Percentiles rank a stretch among this genome's conserved stretches.
These are phyloP conservation scores for Xanthoconium separans DNA, from an alignment of 1,284 basidiomycete genomes.

Conservation along the genomic window DNA sequence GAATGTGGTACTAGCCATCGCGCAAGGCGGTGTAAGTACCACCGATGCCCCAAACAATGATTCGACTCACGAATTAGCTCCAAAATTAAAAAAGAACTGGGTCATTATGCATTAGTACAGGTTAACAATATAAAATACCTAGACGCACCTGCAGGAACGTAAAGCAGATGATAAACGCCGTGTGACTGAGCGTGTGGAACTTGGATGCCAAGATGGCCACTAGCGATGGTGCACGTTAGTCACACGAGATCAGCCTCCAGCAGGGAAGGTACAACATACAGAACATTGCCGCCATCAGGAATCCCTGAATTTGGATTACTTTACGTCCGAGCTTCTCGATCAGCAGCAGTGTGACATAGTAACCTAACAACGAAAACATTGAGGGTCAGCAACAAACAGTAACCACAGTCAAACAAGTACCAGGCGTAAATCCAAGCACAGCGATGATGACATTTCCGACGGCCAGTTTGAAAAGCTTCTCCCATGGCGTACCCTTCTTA, in stretches of 20 bases:
- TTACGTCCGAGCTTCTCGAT: slow-evolving; percentile 75
- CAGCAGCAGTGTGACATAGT: slow-evolving; percentile 66
- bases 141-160: slow-evolving; percentile 50
- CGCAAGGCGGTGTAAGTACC: slow-evolving; percentile 3
- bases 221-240: not conserved
- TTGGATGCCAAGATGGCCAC: slow-evolving; percentile 66
- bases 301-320: slow-evolving; percentile 78
- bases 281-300: slow-evolving; percentile 68
- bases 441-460: slow-evolving; percentile 72
- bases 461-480: slow-evolving; percentile 60
- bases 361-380: slow-evolving; percentile 42
- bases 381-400: not conserved
- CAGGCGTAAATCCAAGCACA: slow-evolving; percentile 72
- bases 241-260: not conserved
- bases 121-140: not conserved
- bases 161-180: slow-evolving; percentile 72
- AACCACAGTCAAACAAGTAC: slow-evolving; percentile 32
- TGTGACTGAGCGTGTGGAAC: slow-evolving; percentile 60
- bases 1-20: slow-evolving; percentile 48
- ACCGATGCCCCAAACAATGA: not conserved
- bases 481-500: slow-evolving; percentile 54
- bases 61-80: slow-evolving; percentile 73
- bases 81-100: slow-evolving; percentile 78
- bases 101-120: not conserved
- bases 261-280: slow-evolving; percentile 42